Evolutionary conservation across 768 basidiomycete genomes (phyloP).

Genomic region (Dentipellis fragilis): DNA sequence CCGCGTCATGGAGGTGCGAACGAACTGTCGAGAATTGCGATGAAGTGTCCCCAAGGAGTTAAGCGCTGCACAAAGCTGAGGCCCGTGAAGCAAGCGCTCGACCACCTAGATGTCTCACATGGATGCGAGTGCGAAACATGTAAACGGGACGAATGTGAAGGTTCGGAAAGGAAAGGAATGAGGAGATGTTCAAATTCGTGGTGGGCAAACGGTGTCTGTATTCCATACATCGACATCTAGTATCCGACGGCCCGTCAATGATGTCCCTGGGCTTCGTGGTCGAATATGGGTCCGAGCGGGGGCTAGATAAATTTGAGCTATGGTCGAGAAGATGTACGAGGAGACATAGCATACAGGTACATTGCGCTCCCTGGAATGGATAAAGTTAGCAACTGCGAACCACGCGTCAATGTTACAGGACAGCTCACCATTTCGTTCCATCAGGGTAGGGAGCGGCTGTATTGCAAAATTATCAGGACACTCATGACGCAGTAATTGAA

Average conservation of each 20-base stretch:
- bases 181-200: not conserved
- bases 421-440: slow-evolving; percentile 89
- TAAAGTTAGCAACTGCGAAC: slow-evolving; percentile 4
- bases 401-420: not conserved
- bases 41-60: no score
- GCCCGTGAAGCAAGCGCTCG: no score
- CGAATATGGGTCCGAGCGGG: slow-evolving; percentile 12
- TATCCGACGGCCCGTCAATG: not conserved
- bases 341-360: slow-evolving; percentile 45
- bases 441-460: slow-evolving; percentile 75
- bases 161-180: not conserved
- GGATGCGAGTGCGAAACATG: no score
- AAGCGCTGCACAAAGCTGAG: no score
- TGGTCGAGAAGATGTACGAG: not conserved
- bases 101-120: no score
- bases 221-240: not conserved
- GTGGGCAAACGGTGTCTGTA: not conserved
- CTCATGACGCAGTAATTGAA: slow-evolving; percentile 1
- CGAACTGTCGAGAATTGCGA: no score
- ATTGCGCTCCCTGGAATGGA: slow-evolving; percentile 65
- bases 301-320: slow-evolving; percentile 1
- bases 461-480: not conserved
- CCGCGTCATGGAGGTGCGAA: no score
- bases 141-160: no score
- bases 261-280: slow-evolving; percentile 9